Evolutionary conservation across 257 asterid species (phyloP).

Genomic region (Dorcoceras hygrometricum): DNA sequence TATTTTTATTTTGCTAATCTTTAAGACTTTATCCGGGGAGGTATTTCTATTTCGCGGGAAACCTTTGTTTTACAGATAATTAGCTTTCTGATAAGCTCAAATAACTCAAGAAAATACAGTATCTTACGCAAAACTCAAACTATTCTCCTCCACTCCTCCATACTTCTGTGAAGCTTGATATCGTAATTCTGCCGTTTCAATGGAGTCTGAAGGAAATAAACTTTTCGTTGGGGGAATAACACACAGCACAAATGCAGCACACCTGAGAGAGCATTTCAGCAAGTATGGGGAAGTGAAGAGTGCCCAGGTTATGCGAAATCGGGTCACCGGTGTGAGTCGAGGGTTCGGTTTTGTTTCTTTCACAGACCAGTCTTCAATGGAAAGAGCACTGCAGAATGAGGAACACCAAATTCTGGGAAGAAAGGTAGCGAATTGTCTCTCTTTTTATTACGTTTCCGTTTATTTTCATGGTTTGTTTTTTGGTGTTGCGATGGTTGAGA

Average conservation of each 20-base stretch:
- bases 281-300: conserved; percentile 15
- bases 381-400: not conserved
- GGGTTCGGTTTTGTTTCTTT: conserved; percentile 29
- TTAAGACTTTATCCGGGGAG: too few species aligned
- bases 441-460: not conserved
- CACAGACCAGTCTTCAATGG: not conserved
- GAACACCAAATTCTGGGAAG: conserved; percentile 18
- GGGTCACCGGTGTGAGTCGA: not conserved
- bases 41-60: too few species aligned
- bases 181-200: too few species aligned
- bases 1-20: too few species aligned
- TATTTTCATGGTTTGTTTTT: not conserved
- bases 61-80: too few species aligned
- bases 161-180: too few species aligned
- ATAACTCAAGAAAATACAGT: too few species aligned
- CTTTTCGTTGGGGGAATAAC: conserved; percentile 27
- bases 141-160: too few species aligned
- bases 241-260: conserved; percentile 1
- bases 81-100: too few species aligned
- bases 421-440: conserved; percentile 1
- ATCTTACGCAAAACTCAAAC: too few species aligned
- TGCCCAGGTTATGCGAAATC: not conserved
- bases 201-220: conserved; percentile 14
- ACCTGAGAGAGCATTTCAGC: conserved; percentile 9
- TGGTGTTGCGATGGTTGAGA: not conserved